Evolutionary conservation across 331 rosid genomes (phyloP).

Genomic region (Quercus phellos): DNA sequence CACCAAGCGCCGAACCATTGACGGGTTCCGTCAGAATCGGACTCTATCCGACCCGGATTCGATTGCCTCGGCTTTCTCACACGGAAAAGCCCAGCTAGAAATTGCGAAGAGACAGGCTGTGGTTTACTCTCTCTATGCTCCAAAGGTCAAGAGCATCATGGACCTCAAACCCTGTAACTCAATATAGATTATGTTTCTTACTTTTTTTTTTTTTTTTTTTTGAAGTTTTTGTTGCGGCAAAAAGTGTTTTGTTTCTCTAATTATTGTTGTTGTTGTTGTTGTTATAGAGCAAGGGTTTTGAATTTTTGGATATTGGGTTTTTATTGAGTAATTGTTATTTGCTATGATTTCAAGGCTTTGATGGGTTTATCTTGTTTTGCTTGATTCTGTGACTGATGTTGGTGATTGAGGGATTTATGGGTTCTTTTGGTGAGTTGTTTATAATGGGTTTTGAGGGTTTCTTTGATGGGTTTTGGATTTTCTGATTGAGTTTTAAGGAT

Average conservation of each 20-base stretch:
- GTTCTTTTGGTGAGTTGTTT: not conserved
- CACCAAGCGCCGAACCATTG: constrained; percentile 62
- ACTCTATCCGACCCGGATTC: constrained; percentile 40
- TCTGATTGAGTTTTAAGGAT: not conserved
- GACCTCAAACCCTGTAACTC: constrained; percentile 29
- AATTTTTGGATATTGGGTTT: not conserved
- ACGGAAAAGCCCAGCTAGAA: constrained; percentile 52
- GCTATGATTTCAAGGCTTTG: not conserved
- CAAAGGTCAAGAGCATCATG: constrained; percentile 61
- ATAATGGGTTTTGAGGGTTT: not conserved
- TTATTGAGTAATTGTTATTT: not conserved
- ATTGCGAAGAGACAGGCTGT: constrained; percentile 56
- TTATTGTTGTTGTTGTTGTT: not conserved
- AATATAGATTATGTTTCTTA: not conserved
- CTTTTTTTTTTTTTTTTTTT: not conserved
- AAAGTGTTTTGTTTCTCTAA: not conserved
- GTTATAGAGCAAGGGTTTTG: not conserved
- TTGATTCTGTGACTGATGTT: not conserved
- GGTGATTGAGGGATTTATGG: no score
- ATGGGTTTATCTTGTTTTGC: not conserved
- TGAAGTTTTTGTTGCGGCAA: no score
- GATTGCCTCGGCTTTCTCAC: constrained; percentile 36
- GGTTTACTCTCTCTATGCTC: constrained; percentile 60
- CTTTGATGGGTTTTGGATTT: not conserved
- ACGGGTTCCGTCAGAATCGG: constrained; percentile 50